These are phyloP conservation scores for Jamesozyma piceae DNA, from an alignment of 805 yeast genomes.

Conservation along the genomic window DNA sequence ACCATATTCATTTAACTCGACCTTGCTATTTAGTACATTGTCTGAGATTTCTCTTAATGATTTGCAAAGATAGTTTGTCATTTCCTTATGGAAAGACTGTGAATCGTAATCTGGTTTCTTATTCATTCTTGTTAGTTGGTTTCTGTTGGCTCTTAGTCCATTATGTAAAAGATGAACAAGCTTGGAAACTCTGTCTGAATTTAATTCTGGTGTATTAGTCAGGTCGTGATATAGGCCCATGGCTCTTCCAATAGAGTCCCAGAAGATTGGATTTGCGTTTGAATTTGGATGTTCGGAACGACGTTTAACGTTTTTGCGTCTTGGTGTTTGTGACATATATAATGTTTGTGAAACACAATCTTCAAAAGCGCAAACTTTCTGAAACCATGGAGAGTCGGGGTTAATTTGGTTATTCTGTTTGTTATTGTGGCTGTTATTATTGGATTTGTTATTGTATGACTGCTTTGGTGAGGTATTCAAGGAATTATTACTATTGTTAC, in stretches of 20 bases:
- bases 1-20: conserved; percentile 42
- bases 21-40: conserved; percentile 38
- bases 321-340: conserved; percentile 30
- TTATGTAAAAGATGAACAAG: conserved; percentile 45
- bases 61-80: conserved; percentile 40
- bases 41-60: conserved; percentile 45
- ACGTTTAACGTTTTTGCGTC: conserved; percentile 24
- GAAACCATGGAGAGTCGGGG: conserved; percentile 39
- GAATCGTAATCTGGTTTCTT: conserved; percentile 55
- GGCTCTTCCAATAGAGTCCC: conserved; percentile 44
- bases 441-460: conserved; percentile 1
- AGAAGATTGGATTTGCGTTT: conserved; percentile 38
- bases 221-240: conserved; percentile 43
- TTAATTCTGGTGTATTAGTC: conserved; percentile 39
- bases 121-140: conserved; percentile 44
- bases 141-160: conserved; percentile 47
- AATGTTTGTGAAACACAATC: conserved; percentile 36
- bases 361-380: conserved; percentile 44
- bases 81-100: conserved; percentile 45
- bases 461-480: conserved; percentile 1
- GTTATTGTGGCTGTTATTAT: conserved; percentile 7
- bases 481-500: neutral
- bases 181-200: conserved; percentile 38
- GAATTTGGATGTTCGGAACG: conserved; percentile 32
- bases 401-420: conserved; percentile 15